Evolutionary conservation across 331 rosid species (phyloP).

Genomic region (Arachis monticola): DNA sequence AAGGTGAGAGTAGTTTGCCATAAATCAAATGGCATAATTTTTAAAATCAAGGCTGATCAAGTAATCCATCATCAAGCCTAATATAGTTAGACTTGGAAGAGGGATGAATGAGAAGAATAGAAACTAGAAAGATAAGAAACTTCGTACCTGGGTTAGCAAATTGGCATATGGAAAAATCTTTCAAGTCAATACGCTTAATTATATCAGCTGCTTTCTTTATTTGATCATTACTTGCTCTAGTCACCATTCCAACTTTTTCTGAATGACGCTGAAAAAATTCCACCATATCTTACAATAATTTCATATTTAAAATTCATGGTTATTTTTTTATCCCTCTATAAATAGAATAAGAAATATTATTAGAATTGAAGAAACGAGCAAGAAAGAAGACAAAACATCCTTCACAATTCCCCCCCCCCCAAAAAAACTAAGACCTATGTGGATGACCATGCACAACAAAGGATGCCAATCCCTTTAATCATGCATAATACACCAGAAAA

Average conservation of each 20-base stretch:
- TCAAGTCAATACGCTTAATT: conserved; percentile 81
- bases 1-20: conserved; percentile 18
- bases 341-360: neutral
- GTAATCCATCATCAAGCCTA: neutral
- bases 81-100: neutral
- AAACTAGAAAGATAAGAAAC: neutral
- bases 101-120: neutral
- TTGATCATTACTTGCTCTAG: conserved; percentile 77
- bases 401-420: neutral
- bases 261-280: conserved; percentile 62
- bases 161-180: conserved; percentile 82
- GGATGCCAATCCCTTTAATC: neutral
- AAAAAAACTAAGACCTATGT: neutral
- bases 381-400: neutral
- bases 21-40: conserved; percentile 28
- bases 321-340: neutral
- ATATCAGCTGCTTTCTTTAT: conserved; percentile 69
- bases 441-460: neutral
- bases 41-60: neutral
- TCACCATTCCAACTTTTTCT: conserved; percentile 47
- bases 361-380: neutral
- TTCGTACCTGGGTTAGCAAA: conserved; percentile 79
- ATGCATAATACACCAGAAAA: conserved; percentile 21
- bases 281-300: conserved; percentile 32
- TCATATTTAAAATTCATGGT: conserved; percentile 28